phyloP scores from a whole-genome alignment of 2,329 filamentous ascomycete genomes.

The Fusarium sp. region DNA sequence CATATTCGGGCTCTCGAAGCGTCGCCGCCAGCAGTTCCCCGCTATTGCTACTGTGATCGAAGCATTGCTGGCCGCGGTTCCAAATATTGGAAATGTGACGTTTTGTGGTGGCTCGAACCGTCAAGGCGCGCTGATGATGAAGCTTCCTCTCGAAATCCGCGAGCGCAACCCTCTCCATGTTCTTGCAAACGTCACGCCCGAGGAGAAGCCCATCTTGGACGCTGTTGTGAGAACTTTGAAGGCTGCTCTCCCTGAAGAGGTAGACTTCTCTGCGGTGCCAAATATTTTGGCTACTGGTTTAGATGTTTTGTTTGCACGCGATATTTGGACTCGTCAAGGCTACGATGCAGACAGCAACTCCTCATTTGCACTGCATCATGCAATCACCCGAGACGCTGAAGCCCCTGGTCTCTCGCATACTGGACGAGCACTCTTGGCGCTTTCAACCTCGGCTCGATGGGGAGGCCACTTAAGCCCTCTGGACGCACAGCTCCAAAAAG shows the following conservation, averaged over 20 bases:
- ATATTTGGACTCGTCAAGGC: conserved; percentile 64
- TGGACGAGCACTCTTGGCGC: conserved; percentile 74
- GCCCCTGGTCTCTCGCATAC: conserved; percentile 80
- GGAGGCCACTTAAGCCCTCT: conserved; percentile 67
- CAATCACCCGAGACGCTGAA: conserved; percentile 74
- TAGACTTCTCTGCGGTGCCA: conserved; percentile 51
- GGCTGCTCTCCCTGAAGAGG: conserved; percentile 56
- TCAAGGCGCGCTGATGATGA: conserved; percentile 83
- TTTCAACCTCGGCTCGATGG: conserved; percentile 80
- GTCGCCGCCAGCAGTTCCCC: conserved; percentile 82
- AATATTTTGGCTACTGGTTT: conserved; percentile 58
- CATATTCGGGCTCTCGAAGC: conserved; percentile 82
- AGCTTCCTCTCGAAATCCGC: conserved; percentile 68
- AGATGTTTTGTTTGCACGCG: conserved; percentile 58
- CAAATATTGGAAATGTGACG: conserved; percentile 76
- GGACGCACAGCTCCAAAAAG: conserved; percentile 57
- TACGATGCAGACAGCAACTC: conserved; percentile 65
- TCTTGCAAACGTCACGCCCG: conserved; percentile 40
- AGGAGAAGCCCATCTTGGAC: conserved; percentile 49
- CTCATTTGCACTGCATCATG: conserved; percentile 76
- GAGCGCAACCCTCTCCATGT: conserved; percentile 71
- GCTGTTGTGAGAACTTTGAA: conserved; percentile 53
- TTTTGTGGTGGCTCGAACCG: conserved; percentile 91
- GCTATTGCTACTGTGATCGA: conserved; percentile 85
- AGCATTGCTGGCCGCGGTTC: conserved; percentile 75